Percentiles rank a stretch among this genome's conserved stretches.
phyloP scores from a whole-genome alignment of 768 basidiomycete species.

The Boletus tylopilopsis region DNA sequence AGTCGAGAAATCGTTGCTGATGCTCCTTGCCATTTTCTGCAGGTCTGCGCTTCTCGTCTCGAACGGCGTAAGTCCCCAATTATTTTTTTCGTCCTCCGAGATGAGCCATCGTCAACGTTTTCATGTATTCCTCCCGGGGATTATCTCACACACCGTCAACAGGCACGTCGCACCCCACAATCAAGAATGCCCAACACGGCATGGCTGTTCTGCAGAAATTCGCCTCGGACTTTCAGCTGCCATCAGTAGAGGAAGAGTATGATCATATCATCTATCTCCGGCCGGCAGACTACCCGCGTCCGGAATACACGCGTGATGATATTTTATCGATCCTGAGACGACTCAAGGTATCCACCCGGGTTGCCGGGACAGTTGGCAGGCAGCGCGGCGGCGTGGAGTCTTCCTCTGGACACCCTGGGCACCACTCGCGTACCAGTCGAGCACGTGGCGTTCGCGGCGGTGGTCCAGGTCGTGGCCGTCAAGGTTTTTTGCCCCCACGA shows the following conservation, averaged over 20 bases:
- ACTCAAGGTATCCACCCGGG: conserved; percentile 33
- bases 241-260: conserved; percentile 58
- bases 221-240: conserved; percentile 54
- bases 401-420: conserved; percentile 8
- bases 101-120: conserved; percentile 10
- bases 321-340: conserved; percentile 50
- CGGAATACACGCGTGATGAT: conserved; percentile 49
- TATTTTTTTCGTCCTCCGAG: conserved; percentile 1
- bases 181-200: conserved; percentile 56
- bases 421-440: conserved; percentile 7
- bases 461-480: conserved; percentile 15
- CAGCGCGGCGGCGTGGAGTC: conserved; percentile 6
- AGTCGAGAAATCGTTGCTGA: conserved; percentile 10
- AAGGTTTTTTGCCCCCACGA: conserved; percentile 10
- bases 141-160: conserved; percentile 15
- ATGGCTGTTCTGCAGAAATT: conserved; percentile 63
- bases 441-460: conserved; percentile 22
- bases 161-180: conserved; percentile 78
- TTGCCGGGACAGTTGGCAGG: conserved; percentile 7
- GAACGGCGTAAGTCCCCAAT: conserved; percentile 47
- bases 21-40: conserved; percentile 16
- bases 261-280: conserved; percentile 48
- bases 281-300: conserved; percentile 35
- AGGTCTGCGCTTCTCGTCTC: conserved; percentile 64
- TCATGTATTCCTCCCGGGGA: conserved; percentile 1